Evolutionary conservation across 1,284 basidiomycete species (phyloP), one percentile per base, ranked within the genome.

Genomic region (Cystobasidiaceae sp.): DNA sequence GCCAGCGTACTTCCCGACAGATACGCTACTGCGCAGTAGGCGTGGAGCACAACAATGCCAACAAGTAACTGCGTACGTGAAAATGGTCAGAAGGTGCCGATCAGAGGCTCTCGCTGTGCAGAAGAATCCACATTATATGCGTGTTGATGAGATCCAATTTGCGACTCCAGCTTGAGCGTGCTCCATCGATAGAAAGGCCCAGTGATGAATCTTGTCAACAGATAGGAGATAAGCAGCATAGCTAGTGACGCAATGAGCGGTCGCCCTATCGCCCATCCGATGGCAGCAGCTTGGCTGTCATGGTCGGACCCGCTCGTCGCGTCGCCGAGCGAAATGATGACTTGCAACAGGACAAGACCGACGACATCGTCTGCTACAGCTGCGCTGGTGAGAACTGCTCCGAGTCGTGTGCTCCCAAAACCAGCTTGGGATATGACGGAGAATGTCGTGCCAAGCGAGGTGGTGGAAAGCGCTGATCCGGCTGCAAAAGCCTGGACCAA

Each of bases 331-430:
- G 45, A 43, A 48, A 58, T 28, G 34, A 62, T 52, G 8, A 63
- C 49, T 33, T 62, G 60, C 17, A 79, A 77, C 32, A 85, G 77
- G 45, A 84, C 79, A 21, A 84, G 79, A 0, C 81, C 83, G 23
- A 83, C 73, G 8, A 84, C 78, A 70, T 84, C 83, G 72, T 84
- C 82, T 54, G 83, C 77, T 19, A 84, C 76, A 0, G 83, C 83
- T 0, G 82, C 82, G 34, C 78, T 79, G 21, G 82, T 76, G 15
- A 84, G 75, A 1, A 82, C 77, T 0, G 80, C 81, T 3, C 81
- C 82, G 0, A 83, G 75, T 23, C 79, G 75, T 0, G 81, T 81
- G 30, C 78, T 74, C 1, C 77, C 76, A 11, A 84, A 73, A 11
- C 78, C 75, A 17, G 74, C 71, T 32, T 62, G 34, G 67, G 69